Percentiles rank a stretch among this genome's conserved stretches.
phyloP scores from a whole-genome alignment of 768 basidiomycete genomes.

The Auricularia auricula-judae region DNA sequence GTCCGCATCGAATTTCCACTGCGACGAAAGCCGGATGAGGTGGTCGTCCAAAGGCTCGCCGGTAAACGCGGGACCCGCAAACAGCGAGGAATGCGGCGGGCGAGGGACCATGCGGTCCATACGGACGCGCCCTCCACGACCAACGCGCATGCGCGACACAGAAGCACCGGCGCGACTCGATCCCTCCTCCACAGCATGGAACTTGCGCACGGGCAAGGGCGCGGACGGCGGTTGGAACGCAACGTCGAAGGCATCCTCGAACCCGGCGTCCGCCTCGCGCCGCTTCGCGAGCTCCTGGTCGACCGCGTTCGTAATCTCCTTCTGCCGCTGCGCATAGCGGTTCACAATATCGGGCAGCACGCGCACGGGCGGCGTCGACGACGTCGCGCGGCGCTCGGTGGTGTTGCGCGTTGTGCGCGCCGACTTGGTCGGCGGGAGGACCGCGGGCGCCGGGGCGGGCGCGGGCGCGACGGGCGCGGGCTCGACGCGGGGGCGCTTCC shows the following conservation, averaged over 20 bases:
- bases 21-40: constrained; percentile 22
- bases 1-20: constrained; percentile 62
- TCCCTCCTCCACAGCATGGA: not conserved
- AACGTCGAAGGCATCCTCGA: constrained; percentile 39
- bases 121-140: constrained; percentile 70
- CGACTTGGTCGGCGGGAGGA: not conserved
- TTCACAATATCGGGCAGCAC: not conserved
- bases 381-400: not conserved
- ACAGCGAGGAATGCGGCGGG: not conserved
- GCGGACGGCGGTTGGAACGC: not conserved
- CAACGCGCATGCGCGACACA: constrained; percentile 58
- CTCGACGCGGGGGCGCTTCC: constrained; percentile 38
- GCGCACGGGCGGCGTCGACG: not conserved
- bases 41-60: not conserved
- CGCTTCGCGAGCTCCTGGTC: constrained; percentile 4
- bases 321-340: not conserved
- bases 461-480: no score
- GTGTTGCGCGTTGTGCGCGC: not conserved
- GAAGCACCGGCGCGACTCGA: constrained; percentile 11
- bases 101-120: constrained; percentile 46
- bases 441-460: no score
- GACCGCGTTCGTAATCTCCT: not conserved
- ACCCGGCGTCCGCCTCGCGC: constrained; percentile 44
- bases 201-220: not conserved
- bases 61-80: not conserved